phyloP scores from a whole-genome alignment of 495 filamentous ascomycete species.

The Aspergillus funiculosus region DNA sequence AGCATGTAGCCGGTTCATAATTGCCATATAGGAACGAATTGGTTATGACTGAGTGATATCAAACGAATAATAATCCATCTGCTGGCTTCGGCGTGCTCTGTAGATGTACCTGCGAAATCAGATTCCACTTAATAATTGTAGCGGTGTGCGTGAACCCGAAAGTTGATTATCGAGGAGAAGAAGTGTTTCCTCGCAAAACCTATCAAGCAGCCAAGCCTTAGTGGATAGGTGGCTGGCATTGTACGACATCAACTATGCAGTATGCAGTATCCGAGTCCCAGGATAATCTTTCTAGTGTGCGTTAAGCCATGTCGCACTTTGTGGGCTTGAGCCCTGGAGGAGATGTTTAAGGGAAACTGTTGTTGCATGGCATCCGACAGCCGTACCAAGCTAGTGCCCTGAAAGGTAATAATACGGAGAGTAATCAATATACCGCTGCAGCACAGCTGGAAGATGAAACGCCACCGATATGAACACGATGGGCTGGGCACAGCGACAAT shows the following conservation, averaged over 20 bases:
- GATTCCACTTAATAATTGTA: slow-evolving; percentile 6
- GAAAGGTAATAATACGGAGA: not conserved
- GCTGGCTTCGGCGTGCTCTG: slow-evolving; percentile 2
- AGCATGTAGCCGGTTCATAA: slow-evolving; percentile 5
- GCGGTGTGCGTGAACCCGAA: slow-evolving; percentile 21
- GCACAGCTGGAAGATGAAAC: slow-evolving; percentile 7
- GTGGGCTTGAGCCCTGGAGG: no score
- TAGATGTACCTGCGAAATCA: slow-evolving; percentile 3
- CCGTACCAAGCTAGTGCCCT: not conserved
- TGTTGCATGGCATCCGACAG: not conserved
- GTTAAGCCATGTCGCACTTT: slow-evolving; percentile 1
- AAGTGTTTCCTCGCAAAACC: not conserved
- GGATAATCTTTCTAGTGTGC: not conserved
- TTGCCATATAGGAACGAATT: not conserved
- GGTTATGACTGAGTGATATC: not conserved
- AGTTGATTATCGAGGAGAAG: slow-evolving; percentile 6
- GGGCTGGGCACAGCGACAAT: slow-evolving; percentile 1
- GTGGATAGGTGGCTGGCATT: not conserved
- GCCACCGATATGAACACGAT: slow-evolving; percentile 3
- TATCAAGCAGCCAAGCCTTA: slow-evolving; percentile 1
- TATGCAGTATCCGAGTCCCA: no score
- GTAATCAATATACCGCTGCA: not conserved
- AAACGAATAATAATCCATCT: slow-evolving; percentile 3
- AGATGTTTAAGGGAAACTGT: not conserved
- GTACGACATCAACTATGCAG: slow-evolving; percentile 3